Percentiles rank a stretch among this genome's conserved stretches.
Evolutionary conservation across 2,329 filamentous ascomycete species (phyloP).

Genomic region (Colletotrichum cereale): DNA sequence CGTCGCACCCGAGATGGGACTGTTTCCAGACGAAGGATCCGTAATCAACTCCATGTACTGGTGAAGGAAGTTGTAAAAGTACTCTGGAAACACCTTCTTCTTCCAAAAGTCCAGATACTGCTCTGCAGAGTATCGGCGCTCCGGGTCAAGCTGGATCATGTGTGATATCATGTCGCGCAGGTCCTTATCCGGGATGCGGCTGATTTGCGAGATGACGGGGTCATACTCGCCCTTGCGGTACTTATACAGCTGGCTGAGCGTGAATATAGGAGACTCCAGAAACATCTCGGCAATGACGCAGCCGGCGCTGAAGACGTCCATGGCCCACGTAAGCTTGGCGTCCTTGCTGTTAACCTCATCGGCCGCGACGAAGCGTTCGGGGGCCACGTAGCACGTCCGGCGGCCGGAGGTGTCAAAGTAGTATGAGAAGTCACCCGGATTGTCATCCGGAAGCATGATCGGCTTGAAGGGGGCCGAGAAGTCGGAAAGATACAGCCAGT

Average conservation of each 20-base stretch:
- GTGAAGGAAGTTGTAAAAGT: slow-evolving; percentile 97
- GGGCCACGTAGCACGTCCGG: slow-evolving; percentile 93
- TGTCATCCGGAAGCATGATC: slow-evolving; percentile 92
- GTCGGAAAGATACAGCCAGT: slow-evolving; percentile 98
- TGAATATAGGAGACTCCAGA: slow-evolving; percentile 96
- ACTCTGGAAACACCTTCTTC: slow-evolving; percentile 91
- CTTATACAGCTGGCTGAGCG: slow-evolving; percentile 94
- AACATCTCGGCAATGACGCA: slow-evolving; percentile 98
- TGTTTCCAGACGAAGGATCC: slow-evolving; percentile 85
- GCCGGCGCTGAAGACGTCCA: slow-evolving; percentile 98
- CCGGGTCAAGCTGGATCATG: slow-evolving; percentile 96
- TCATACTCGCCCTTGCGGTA: slow-evolving; percentile 95
- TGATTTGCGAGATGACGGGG: slow-evolving; percentile 82
- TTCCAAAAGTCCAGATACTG: slow-evolving; percentile 93
- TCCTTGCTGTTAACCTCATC: slow-evolving; percentile 73
- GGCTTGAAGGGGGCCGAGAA: slow-evolving; percentile 98
- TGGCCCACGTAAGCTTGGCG: slow-evolving; percentile 83
- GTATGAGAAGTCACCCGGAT: slow-evolving; percentile 96
- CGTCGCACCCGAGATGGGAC: slow-evolving; percentile 74
- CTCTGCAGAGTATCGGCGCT: slow-evolving; percentile 91
- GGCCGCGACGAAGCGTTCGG: slow-evolving; percentile 86
- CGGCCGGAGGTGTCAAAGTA: slow-evolving; percentile 95
- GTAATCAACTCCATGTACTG: slow-evolving; percentile 98
- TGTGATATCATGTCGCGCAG: slow-evolving; percentile 90
- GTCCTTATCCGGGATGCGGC: slow-evolving; percentile 88